Evolutionary conservation across 1,284 basidiomycete genomes (phyloP).

Genomic region (Marasmius tenuissimus): DNA sequence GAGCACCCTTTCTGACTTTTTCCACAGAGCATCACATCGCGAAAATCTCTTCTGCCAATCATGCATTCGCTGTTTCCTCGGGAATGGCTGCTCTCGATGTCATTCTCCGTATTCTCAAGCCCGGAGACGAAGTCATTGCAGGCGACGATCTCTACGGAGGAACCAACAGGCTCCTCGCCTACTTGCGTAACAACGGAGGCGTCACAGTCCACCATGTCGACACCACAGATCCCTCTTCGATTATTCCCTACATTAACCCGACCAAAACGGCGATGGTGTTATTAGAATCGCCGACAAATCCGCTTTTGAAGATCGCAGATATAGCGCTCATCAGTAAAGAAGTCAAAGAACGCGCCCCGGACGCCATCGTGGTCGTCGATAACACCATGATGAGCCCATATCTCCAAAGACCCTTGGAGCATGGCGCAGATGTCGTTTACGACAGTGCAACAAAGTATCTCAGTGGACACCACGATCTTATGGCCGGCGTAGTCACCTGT

Average conservation of each 20-base stretch:
- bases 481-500: conserved; percentile 95
- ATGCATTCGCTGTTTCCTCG: conserved; percentile 91
- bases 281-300: conserved; percentile 97
- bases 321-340: conserved; percentile 78
- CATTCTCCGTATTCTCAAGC: conserved; percentile 91
- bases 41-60: conserved; percentile 86
- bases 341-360: conserved; percentile 80
- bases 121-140: conserved; percentile 93
- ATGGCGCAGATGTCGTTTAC: conserved; percentile 96
- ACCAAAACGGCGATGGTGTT: conserved; percentile 90
- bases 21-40: conserved; percentile 87
- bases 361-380: conserved; percentile 90
- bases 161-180: conserved; percentile 94
- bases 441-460: conserved; percentile 99
- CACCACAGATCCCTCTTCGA: conserved; percentile 73
- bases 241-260: conserved; percentile 66
- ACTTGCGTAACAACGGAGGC: conserved; percentile 85
- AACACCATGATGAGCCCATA: conserved; percentile 99
- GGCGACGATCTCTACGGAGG: conserved; percentile 98
- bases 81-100: conserved; percentile 99
- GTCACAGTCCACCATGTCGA: conserved; percentile 94
- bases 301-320: conserved; percentile 94
- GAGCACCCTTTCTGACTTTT: conserved; percentile 1
- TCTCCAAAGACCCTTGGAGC: conserved; percentile 92
- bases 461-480: conserved; percentile 97